Conservation (phyloP, 176 grass and related monocot species). For the Rhynchospora tenuis region DNA sequence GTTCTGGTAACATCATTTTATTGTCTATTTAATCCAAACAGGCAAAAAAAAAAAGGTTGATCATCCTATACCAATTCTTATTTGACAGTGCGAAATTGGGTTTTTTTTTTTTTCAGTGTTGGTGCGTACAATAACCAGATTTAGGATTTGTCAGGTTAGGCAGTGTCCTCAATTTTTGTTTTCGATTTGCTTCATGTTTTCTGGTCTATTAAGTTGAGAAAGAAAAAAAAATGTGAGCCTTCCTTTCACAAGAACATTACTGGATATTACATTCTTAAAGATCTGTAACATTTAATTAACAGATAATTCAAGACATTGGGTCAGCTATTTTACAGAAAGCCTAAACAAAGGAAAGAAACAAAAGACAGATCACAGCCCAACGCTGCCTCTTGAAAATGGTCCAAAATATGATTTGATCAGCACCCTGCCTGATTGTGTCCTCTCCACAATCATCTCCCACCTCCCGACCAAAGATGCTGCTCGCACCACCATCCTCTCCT, state of each 20-base stretch:
- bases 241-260: not conserved
- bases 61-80: not conserved
- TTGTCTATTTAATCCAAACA: not conserved
- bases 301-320: not conserved
- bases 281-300: not conserved
- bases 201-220: not conserved
- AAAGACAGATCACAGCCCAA: not conserved
- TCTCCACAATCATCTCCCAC: not conserved
- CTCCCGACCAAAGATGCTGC: not conserved
- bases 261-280: not conserved
- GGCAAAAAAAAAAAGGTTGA: not conserved
- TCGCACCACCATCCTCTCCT: not conserved
- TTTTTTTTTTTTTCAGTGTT: not conserved
- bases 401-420: slow-evolving; percentile 5
- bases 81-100: not conserved
- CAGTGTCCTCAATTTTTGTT: not conserved
- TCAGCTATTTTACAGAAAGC: not conserved
- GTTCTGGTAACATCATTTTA: not conserved
- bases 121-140: not conserved
- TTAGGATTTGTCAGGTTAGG: not conserved
- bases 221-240: not conserved
- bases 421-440: not conserved
- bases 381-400: not conserved
- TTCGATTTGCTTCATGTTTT: not conserved
- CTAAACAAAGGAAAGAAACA: not conserved